Evolutionary conservation across 2,329 filamentous ascomycete species (phyloP).

Genomic region (Mycogone perniciosa): DNA sequence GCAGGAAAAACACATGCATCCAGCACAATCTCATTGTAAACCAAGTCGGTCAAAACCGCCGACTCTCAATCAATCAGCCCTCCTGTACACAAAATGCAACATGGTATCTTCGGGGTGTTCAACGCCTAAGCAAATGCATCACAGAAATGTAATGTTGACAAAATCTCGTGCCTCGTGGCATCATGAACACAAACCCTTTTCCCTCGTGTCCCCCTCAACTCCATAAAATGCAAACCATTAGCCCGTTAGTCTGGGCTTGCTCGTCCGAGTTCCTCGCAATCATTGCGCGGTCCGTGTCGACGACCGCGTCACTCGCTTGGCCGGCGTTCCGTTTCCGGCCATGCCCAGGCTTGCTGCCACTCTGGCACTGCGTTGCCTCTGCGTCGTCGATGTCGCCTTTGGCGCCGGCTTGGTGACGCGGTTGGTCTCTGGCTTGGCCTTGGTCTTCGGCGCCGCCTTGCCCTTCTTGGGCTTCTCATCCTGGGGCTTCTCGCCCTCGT

Average conservation of each 20-base stretch:
- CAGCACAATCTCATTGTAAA: neutral
- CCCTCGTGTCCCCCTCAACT: neutral
- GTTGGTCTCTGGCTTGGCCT: constrained; percentile 19
- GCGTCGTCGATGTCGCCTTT: constrained; percentile 14
- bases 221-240: constrained; percentile 1
- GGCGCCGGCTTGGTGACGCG: constrained; percentile 25
- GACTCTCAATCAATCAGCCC: neutral
- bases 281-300: constrained; percentile 21
- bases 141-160: neutral
- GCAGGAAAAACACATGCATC: neutral
- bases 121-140: constrained; percentile 3
- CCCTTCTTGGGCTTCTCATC: constrained; percentile 22
- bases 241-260: neutral
- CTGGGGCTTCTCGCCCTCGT: constrained; percentile 17
- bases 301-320: constrained; percentile 27
- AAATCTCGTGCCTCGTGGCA: neutral
- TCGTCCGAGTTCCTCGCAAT: neutral
- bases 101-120: constrained; percentile 6
- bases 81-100: neutral
- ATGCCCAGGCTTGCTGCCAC: constrained; percentile 28
- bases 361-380: constrained; percentile 22
- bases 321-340: constrained; percentile 30
- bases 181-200: neutral
- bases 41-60: neutral
- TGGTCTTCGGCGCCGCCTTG: constrained; percentile 18